Base-by-base conservation (phyloP, 306 rosid genomes). In the Cucumis melo region DNA sequence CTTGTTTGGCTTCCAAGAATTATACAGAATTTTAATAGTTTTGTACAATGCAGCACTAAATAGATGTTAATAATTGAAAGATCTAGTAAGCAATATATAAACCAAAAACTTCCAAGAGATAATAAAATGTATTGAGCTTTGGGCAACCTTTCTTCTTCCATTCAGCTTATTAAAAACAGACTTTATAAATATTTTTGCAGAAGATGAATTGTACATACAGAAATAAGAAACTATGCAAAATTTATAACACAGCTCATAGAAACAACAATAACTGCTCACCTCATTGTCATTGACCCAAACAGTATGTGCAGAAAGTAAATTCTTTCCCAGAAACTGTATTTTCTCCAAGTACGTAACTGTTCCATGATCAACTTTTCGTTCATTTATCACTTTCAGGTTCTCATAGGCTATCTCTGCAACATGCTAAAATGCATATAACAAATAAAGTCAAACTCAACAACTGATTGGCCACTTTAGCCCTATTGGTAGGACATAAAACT, bases 361-460 rank as follows among this genome's bases (percentile, higher is more conserved):
- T 83, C 97, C 97, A 77, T 88, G 93, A 65, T 89, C 84, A 78
- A 82, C 79, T 70, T 89, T 87, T 80, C 81, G 86, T 14, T 83
- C 77, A 80, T 86, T 89, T 81, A 76, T 77, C 83, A 93, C 97
- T 68, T 87, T 77, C 72, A 87, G 85, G 79, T 93, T 93, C 85
- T 91, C 98, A 76, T 87, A 93, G 0, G 97, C 87, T 82, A 93
- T 91, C 89, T 91, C 98, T 77, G 97, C 91, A 83, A 93, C 92
- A 64, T 93, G 98, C 97, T 92, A 83, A 81, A 75, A 75, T 32
- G 27, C 39, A 34, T 51, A 55, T 23, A 57, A 66, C 9, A 20
- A 50, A 14, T 50, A n/a, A 77, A 77, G 9, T 9, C 15, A 63
- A 36, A 46, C 19, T 53, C 63, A 16, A 77, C 27, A 48, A 64